These are phyloP conservation scores for Yarrowia sp. DNA, from an alignment of 805 yeast genomes.

Conservation along the genomic window DNA sequence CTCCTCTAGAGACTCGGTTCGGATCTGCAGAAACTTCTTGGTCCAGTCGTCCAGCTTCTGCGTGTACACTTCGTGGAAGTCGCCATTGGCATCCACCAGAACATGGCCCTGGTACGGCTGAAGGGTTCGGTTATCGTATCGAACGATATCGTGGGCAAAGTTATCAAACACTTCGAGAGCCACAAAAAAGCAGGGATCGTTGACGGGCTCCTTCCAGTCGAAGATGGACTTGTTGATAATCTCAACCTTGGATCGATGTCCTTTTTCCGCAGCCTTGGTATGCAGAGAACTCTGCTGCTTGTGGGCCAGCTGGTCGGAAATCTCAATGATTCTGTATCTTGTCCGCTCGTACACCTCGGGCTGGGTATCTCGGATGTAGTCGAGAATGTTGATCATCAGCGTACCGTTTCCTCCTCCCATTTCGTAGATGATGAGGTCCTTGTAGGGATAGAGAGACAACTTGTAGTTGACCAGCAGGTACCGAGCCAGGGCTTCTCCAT, in stretches of 20 bases:
- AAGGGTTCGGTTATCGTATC: slow-evolving; percentile 66
- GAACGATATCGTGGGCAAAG: slow-evolving; percentile 73
- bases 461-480: slow-evolving; percentile 70
- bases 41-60: slow-evolving; percentile 57
- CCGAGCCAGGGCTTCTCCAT: slow-evolving; percentile 82
- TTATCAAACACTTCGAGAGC: slow-evolving; percentile 84
- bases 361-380: slow-evolving; percentile 56
- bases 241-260: slow-evolving; percentile 56
- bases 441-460: slow-evolving; percentile 62
- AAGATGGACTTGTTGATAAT: slow-evolving; percentile 72
- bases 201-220: slow-evolving; percentile 59
- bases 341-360: slow-evolving; percentile 73
- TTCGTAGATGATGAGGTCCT: slow-evolving; percentile 73
- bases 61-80: slow-evolving; percentile 67
- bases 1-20: slow-evolving; percentile 40
- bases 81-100: slow-evolving; percentile 65
- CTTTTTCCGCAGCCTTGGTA: slow-evolving; percentile 38
- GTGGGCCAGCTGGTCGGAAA: slow-evolving; percentile 57
- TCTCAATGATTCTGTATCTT: slow-evolving; percentile 68
- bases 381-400: slow-evolving; percentile 68
- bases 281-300: slow-evolving; percentile 46
- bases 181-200: slow-evolving; percentile 69
- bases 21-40: slow-evolving; percentile 48
- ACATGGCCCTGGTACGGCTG: slow-evolving; percentile 77
- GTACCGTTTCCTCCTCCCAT: slow-evolving; percentile 92